Percentiles rank a stretch among this genome's conserved stretches.
phyloP scores from a whole-genome alignment of 2,329 filamentous ascomycete genomes.

The Fusarium torreyae region DNA sequence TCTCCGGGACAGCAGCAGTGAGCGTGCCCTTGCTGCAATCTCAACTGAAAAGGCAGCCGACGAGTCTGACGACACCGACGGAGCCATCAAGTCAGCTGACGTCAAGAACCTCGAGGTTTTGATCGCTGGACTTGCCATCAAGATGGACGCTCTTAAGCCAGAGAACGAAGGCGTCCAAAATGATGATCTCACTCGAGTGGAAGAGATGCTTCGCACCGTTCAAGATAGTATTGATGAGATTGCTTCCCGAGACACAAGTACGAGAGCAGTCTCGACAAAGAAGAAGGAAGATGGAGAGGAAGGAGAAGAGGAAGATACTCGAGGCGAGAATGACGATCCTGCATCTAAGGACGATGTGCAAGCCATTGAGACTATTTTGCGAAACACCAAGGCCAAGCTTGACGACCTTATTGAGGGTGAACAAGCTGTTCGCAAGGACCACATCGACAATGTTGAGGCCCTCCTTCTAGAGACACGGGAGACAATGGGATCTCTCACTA shows the following conservation, averaged over 20 bases:
- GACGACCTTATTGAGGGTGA: conserved; percentile 85
- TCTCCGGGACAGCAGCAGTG: conserved; percentile 71
- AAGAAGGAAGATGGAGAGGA: conserved; percentile 43
- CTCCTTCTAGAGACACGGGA: conserved; percentile 82
- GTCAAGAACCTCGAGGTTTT: conserved; percentile 89
- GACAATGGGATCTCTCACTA: conserved; percentile 75
- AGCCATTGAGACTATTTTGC: conserved; percentile 90
- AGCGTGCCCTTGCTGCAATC: conserved; percentile 63
- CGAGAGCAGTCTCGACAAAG: conserved; percentile 39
- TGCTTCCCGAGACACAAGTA: conserved; percentile 51
- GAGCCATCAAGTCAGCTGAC: conserved; percentile 76
- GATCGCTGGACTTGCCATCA: conserved; percentile 85
- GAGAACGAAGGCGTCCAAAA: conserved; percentile 58
- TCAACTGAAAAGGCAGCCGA: conserved; percentile 43
- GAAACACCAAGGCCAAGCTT: conserved; percentile 89
- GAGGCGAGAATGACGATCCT: conserved; percentile 52
- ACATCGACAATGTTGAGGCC: conserved; percentile 76
- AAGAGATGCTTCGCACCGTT: conserved; percentile 67
- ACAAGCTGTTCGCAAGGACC: conserved; percentile 76
- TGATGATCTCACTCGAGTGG: conserved; percentile 70
- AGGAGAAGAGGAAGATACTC: conserved; percentile 15
- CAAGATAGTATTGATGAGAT: conserved; percentile 64
- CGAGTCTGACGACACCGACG: conserved; percentile 56
- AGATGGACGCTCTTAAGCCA: conserved; percentile 75
- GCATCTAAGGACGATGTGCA: conserved; percentile 83